Evolutionary conservation across 2,329 filamentous ascomycete genomes (phyloP).

Genomic region (Fusarium azukiicola): DNA sequence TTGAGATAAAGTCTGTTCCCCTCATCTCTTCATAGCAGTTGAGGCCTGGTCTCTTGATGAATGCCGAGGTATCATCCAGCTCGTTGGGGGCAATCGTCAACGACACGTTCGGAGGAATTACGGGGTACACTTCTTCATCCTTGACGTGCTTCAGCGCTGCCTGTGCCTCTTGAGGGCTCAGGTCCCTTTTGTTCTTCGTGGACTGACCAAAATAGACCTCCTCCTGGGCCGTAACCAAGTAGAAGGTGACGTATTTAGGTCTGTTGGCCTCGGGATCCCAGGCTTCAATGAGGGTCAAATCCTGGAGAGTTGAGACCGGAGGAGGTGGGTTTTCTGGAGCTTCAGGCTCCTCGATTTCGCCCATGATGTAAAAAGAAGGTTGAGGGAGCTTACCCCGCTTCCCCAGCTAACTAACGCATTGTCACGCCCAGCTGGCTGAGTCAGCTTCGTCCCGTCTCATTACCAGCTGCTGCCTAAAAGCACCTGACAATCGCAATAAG

Average conservation of each 20-base stretch:
- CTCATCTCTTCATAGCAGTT: constrained; percentile 25
- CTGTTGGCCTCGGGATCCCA: constrained; percentile 25
- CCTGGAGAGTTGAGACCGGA: constrained; percentile 12
- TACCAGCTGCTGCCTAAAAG: too few relatives aligned
- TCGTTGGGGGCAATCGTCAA: constrained; percentile 28
- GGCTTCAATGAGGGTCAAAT: constrained; percentile 30
- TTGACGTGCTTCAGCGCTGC: constrained; percentile 13
- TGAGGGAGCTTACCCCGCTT: too few relatives aligned
- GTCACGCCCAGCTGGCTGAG: too few relatives aligned
- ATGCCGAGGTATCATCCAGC: constrained; percentile 18
- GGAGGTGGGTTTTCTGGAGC: background rate
- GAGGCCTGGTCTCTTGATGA: constrained; percentile 28
- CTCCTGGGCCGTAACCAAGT: constrained; percentile 28
- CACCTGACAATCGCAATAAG: too few relatives aligned
- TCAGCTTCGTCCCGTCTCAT: too few relatives aligned
- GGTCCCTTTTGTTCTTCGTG: constrained; percentile 30
- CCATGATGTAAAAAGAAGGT: background rate
- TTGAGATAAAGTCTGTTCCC: constrained; percentile 15
- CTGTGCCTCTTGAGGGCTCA: constrained; percentile 25
- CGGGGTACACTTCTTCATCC: constrained; percentile 29
- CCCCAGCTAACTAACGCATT: too few relatives aligned
- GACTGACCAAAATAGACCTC: constrained; percentile 36
- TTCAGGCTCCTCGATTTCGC: background rate
- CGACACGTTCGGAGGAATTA: constrained; percentile 1
- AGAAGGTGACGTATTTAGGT: constrained; percentile 34